Base-by-base conservation (phyloP, 140 eudicot genomes). In the Ambrosia hybrid region DNA sequence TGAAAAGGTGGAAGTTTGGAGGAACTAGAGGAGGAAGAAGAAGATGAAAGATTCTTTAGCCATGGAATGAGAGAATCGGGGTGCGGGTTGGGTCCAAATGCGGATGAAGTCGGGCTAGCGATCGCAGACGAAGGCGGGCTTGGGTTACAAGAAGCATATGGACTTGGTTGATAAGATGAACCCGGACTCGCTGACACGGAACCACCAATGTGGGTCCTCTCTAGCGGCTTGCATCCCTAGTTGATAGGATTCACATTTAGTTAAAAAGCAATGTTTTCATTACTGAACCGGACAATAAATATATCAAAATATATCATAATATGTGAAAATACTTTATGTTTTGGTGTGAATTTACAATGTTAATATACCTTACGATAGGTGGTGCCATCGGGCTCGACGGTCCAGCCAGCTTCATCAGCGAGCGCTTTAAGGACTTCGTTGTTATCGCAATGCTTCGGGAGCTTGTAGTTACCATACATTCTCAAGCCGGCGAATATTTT, bases 391-490 rank as follows among this genome's bases (percentile, higher is more conserved):
- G 82, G 67, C 70, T 90, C 97, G 62, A 90, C 97, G 67, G 86
- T 79, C 97, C 97, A 90, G 4, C 97, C 97, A 37, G 97, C 97
- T 72, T 90, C 95, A 68, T 79, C 74, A 46, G 91, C 87, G 33
- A 90, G 86, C 14, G 97, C 97, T 81, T 88, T 90, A n/a, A 90
- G 97, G 13, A 90, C 97, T 70, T 90, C 97, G 52, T 90, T 87
- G 79, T 89, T 89, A 78, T 89, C 96, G 45, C 96, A 88, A 59
- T 88, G 96, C 71, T 89, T 89, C 2, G 96, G 92, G 43, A 89
- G 90, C 80, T 77, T 85, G 78, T 78, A 90, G 65, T 85, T 87
- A 0, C 97, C 97, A 73, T 85, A 87, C 89, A 81, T 84, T 45
- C 97, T 79, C 66, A 90, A 76, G 1, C 97, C 97, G 65, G 95